Percentiles rank a stretch among this genome's conserved stretches.
These are phyloP conservation scores for Aschersonia sp. DNA, from an alignment of 2,329 filamentous ascomycete species.

Conservation along the genomic window DNA sequence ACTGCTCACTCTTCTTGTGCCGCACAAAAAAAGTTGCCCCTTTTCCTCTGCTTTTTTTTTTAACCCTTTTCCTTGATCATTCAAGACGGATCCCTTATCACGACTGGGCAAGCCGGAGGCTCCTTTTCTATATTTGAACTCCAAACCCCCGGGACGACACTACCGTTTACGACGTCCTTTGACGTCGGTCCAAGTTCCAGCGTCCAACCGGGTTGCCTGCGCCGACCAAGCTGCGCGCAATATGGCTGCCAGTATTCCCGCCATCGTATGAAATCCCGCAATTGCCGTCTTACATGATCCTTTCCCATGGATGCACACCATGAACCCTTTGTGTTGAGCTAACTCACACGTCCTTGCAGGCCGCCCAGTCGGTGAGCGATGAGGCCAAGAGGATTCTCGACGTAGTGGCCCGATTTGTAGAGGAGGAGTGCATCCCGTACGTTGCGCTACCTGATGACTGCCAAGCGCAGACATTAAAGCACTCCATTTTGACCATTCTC, in stretches of 20 bases:
- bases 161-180: no score
- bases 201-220: no score
- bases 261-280: conserved; percentile 11
- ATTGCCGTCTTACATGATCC: neutral
- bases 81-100: no score
- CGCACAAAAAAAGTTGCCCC: no score
- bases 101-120: no score
- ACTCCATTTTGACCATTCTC: conserved; percentile 2
- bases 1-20: no score
- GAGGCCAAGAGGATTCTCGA: conserved; percentile 74
- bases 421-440: conserved; percentile 82
- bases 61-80: no score
- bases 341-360: conserved; percentile 15
- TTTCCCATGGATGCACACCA: no score
- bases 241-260: conserved; percentile 19
- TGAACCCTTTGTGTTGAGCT: neutral
- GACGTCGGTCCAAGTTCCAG: no score
- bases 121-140: no score
- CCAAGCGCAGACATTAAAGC: neutral
- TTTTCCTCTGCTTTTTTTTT: no score
- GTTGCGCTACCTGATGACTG: conserved; percentile 8
- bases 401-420: conserved; percentile 85
- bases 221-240: neutral
- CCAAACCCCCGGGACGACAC: no score
- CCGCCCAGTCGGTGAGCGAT: conserved; percentile 56